phyloP scores from a whole-genome alignment of 2,329 filamentous ascomycete species.

The Venturia pyrina region DNA sequence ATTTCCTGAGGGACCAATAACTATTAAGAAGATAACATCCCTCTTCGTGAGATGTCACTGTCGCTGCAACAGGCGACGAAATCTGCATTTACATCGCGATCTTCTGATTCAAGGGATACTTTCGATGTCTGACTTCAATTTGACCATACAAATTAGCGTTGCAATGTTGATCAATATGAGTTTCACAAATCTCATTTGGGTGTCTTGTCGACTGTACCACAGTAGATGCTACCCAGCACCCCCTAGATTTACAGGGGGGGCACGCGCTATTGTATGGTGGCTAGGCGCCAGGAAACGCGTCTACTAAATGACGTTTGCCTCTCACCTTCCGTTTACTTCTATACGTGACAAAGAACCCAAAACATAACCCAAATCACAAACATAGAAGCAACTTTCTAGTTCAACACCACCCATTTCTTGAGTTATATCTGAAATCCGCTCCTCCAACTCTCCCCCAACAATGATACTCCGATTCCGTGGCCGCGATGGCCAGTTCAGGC shows the following conservation, averaged over 20 bases:
- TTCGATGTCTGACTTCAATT: too few relatives aligned
- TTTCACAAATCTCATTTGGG: not conserved
- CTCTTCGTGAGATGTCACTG: too few relatives aligned
- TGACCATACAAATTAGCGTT: too few relatives aligned
- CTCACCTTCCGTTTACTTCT: not conserved
- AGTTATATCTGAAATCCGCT: not conserved
- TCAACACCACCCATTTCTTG: not conserved
- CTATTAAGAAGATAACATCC: not conserved
- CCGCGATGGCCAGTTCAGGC: constrained; percentile 83
- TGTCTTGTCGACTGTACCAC: too few relatives aligned
- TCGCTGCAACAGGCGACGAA: too few relatives aligned
- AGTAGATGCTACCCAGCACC: not conserved
- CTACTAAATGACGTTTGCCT: not conserved
- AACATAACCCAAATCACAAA: not conserved
- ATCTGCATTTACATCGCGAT: too few relatives aligned
- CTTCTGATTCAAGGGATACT: not conserved
- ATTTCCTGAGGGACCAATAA: not conserved
- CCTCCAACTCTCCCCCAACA: constrained; percentile 2
- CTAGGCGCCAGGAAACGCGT: not conserved
- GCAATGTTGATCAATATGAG: not conserved
- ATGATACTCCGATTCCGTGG: constrained; percentile 86
- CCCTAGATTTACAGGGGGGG: not conserved
- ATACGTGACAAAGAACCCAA: not conserved
- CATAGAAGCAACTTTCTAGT: not conserved
- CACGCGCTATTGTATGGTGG: not conserved